Evolutionary conservation across 2,329 filamentous ascomycete genomes (phyloP), one percentile per base, ranked within the genome.

Genomic region (Plenodomus tracheiphilus): DNA sequence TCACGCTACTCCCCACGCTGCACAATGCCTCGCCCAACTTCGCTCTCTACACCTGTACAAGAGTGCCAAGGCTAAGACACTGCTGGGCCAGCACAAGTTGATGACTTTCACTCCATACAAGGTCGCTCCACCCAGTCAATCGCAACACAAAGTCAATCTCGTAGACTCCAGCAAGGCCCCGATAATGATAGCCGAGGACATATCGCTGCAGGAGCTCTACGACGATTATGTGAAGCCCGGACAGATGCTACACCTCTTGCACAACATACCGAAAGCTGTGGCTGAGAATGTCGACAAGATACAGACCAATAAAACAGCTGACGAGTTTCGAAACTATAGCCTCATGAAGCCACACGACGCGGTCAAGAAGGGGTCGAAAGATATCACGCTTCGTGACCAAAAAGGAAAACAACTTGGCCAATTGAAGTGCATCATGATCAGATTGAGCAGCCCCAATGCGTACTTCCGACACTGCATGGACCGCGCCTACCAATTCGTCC

Each of bases 31-130:
- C n/a, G 46, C 30, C 11, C 61, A 62, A 39, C 52, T 53, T 18
- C 61, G 66, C 39, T 44, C 53, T 16, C 47, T 70, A 16, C 53
- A 62, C 37, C 59, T 69, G 19, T 68, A 66, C 60, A 64, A 63
- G 46, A 62, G 60, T 16, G 64, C 66, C 25, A 52, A 30, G 41
- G 47, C 63, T 16, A 59, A 51, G 43, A 64, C 60, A 9, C 44
- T 53, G 8, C 44, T 65, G 9, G 65, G 65, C 7, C 54, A 55
- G 53, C 64, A 69, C 54, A 67, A 66, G 36, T 18, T 66, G 4
- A 25, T 68, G 4, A 41, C 34, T 7, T 68, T 66, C 11, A 17
- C 41, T 0, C 21, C 15, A 2, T 68, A 64, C 39, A 6, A 51
- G 0, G 2, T 51, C 16, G 46, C 53, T n/a, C 37, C 40, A 0